Evolutionary conservation across 163 green algal genomes (phyloP), one percentile per base, ranked within the genome.

Genomic region (Scenedesmus sp.): DNA sequence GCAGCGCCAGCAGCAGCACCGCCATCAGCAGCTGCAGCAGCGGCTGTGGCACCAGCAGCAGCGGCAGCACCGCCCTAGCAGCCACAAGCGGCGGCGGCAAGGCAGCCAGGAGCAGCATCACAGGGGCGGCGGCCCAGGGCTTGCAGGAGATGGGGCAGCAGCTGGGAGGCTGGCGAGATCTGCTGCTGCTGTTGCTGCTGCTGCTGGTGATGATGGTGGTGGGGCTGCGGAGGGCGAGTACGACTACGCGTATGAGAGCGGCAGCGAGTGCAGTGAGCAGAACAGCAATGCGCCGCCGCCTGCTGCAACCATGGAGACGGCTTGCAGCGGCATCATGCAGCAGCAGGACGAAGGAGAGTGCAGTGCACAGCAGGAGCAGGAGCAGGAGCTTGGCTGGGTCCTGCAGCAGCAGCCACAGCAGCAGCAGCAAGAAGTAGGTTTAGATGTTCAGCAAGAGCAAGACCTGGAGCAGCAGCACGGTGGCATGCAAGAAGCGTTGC

Each of bases 1-100:
- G 56, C 56, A 88, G 30, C 53, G 56, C 40, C 83, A 80, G 83
- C 83, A 56, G 83, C 83, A 88, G 56, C 83, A 49, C 73, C 37
- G 40, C 22, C 37, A 46, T 20, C 73, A 81, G 35, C 72, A 81
- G 35, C 35, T 44, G 30, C 72, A 43, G 53, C 49, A 42, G 30
- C 46, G 26, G 81, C 51, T 37, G 46, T 40, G 53, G 49, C 43
- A 79, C 51, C 53, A 81, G 83, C 56, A 42, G 56, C 56, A 79
- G 53, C 83, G 70, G 56, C 53, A 72, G 30, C 46, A 72, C 2
- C 81, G 81, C 35, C 46, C 59, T n/a, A 86, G 61, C 30, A 37
- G 49, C 46, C 81, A 85, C 42, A 49, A 85, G 65, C 65, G 81
- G n/a, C 46, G 46, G n/a, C 81, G 65, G 6, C 30, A 18, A 37